Evolutionary conservation across 129 eudicot genomes (phyloP).

Genomic region (Chrysanthemum lavandulifolium): DNA sequence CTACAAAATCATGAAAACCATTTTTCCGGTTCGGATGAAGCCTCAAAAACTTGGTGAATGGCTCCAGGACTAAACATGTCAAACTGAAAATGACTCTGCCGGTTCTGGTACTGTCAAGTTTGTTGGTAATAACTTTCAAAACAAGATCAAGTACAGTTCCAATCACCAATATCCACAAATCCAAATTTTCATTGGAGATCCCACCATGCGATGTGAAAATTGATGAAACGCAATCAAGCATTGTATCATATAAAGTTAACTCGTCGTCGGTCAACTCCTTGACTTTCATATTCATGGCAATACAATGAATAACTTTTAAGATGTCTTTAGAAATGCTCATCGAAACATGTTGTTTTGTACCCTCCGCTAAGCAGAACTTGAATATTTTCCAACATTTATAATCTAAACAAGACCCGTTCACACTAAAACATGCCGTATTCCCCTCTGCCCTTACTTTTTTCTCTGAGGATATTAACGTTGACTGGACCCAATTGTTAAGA

Average conservation of each 20-base stretch:
- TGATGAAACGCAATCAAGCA: slow-evolving; percentile 53
- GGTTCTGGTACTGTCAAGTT: slow-evolving; percentile 29
- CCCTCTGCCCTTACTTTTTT: slow-evolving; percentile 52
- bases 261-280: slow-evolving; percentile 29
- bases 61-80: slow-evolving; percentile 65
- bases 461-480: slow-evolving; percentile 68
- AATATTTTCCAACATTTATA: slow-evolving; percentile 79
- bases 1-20: slow-evolving; percentile 72
- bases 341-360: slow-evolving; percentile 38
- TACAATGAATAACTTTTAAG: slow-evolving; percentile 61
- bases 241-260: slow-evolving; percentile 38
- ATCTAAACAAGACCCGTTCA: slow-evolving; percentile 55
- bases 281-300: slow-evolving; percentile 38
- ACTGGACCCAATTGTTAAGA: slow-evolving; percentile 77
- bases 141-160: slow-evolving; percentile 54
- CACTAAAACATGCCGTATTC: slow-evolving; percentile 30
- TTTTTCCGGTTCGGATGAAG: slow-evolving; percentile 70
- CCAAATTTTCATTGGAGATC: slow-evolving; percentile 66
- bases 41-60: slow-evolving; percentile 72
- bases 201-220: slow-evolving; percentile 71
- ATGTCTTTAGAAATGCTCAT: slow-evolving; percentile 57
- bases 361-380: slow-evolving; percentile 68
- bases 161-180: slow-evolving; percentile 64
- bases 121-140: slow-evolving; percentile 28
- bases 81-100: slow-evolving; percentile 45